Evolutionary conservation across 2,329 filamentous ascomycete genomes (phyloP).

Genomic region (Parastagonospora nodorum): DNA sequence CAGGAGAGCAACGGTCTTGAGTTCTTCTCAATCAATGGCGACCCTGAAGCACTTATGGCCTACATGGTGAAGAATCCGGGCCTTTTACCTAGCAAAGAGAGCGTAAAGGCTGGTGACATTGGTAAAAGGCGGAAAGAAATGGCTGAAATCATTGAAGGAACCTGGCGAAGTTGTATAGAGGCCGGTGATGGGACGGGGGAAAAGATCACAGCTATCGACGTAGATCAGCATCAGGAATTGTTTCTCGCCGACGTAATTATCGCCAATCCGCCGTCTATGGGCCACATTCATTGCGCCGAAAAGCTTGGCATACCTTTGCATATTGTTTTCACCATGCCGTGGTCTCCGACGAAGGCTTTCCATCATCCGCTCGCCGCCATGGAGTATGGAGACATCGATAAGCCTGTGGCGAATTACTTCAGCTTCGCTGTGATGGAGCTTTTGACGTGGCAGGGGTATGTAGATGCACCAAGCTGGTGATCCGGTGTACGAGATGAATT

Average conservation of each 20-base stretch:
- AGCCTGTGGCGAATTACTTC: conserved; percentile 49
- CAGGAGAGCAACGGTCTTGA: conserved; percentile 39
- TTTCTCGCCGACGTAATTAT: conserved; percentile 71
- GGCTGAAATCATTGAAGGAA: conserved; percentile 37
- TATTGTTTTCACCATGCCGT: conserved; percentile 81
- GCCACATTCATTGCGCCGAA: conserved; percentile 69
- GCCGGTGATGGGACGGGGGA: conserved; percentile 39
- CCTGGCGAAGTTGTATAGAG: conserved; percentile 46
- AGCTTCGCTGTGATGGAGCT: conserved; percentile 56
- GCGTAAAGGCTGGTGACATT: conserved; percentile 38
- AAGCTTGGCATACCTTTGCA: conserved; percentile 74
- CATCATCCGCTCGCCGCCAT: conserved; percentile 59
- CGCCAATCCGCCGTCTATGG: conserved; percentile 32
- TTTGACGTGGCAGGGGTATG: conserved; percentile 56
- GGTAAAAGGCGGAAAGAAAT: conserved; percentile 37
- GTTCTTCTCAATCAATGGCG: conserved; percentile 44
- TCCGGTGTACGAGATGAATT: too few species aligned
- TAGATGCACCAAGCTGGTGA: too few species aligned
- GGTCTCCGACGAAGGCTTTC: conserved; percentile 53
- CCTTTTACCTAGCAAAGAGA: conserved; percentile 38
- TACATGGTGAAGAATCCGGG: conserved; percentile 58
- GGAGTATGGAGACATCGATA: conserved; percentile 42
- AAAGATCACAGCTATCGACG: conserved; percentile 12
- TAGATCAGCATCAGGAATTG: conserved; percentile 47
- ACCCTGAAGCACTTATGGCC: conserved; percentile 53